Conservation (phyloP, 2,329 filamentous ascomycete genomes). For the Aspergillus amoenus region DNA sequence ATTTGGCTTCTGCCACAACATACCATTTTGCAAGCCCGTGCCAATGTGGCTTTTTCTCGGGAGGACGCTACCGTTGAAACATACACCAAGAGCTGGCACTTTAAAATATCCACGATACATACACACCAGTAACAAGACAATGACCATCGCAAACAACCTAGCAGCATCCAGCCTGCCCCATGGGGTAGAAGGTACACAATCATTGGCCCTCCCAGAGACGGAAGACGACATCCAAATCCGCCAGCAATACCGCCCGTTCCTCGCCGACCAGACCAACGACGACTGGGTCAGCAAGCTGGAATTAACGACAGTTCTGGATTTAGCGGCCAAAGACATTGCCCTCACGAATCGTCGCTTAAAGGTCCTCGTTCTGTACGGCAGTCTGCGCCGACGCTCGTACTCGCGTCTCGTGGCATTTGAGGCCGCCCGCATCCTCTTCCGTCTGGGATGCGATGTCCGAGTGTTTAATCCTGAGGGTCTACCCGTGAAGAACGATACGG, state of each 20-base stretch:
- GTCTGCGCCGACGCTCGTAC: conserved; percentile 58
- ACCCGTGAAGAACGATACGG: conserved; percentile 63
- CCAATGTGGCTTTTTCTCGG: too few species aligned
- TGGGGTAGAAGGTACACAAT: not conserved
- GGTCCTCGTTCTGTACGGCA: conserved; percentile 63
- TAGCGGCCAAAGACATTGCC: conserved; percentile 51
- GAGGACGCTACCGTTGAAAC: too few species aligned
- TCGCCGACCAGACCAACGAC: conserved; percentile 39
- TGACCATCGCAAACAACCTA: not conserved
- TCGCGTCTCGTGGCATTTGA: conserved; percentile 62
- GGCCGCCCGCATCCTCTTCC: conserved; percentile 59
- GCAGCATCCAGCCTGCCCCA: not conserved
- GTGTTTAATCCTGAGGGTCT: conserved; percentile 60
- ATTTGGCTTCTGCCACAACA: not conserved
- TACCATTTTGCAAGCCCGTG: too few species aligned
- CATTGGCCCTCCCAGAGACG: conserved; percentile 16
- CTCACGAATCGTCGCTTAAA: conserved; percentile 47
- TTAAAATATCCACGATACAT: too few species aligned
- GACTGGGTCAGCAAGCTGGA: conserved; percentile 62
- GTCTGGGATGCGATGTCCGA: conserved; percentile 66
- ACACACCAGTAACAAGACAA: not conserved
- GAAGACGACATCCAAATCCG: conserved; percentile 52
- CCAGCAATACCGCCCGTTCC: conserved; percentile 57
- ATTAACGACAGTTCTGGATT: conserved; percentile 51
- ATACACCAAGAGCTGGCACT: too few species aligned